A percentile compares a stretch with the other conserved stretches of the same genome.
Evolutionary conservation across 75 land plant species (phyloP).

Genomic region (Cryptomeria japonica): DNA sequence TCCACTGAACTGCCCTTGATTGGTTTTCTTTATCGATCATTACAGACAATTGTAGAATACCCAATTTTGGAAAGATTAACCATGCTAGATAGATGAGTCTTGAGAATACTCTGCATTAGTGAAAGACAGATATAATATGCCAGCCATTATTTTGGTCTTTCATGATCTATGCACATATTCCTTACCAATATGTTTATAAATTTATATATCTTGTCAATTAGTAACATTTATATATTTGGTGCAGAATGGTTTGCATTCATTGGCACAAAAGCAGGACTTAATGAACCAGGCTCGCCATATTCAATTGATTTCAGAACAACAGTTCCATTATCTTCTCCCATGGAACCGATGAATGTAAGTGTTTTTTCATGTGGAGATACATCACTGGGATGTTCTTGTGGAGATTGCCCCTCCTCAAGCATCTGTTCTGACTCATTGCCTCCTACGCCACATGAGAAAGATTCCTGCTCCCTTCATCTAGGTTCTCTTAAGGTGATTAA

Average conservation of each 20-base stretch:
- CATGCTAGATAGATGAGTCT: not conserved
- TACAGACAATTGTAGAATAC: not conserved
- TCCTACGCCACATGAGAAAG: slow-evolving; percentile 40
- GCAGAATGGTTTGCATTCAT: slow-evolving; percentile 91
- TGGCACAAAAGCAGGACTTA: slow-evolving; percentile 58
- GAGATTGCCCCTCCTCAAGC: slow-evolving; percentile 87
- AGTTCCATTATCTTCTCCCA: slow-evolving; percentile 45
- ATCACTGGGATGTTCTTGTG: slow-evolving; percentile 94
- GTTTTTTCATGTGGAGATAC: slow-evolving; percentile 76
- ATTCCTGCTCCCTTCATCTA: slow-evolving; percentile 60
- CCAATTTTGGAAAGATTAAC: not conserved
- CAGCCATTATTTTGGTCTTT: not conserved
- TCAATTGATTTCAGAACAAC: slow-evolving; percentile 53
- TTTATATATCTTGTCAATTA: not conserved
- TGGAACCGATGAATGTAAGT: slow-evolving; percentile 69
- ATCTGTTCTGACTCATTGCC: slow-evolving; percentile 52
- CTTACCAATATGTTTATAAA: not conserved
- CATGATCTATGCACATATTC: not conserved
- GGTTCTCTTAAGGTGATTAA: slow-evolving; percentile 64
- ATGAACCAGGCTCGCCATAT: slow-evolving; percentile 84
- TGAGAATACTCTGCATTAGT: not conserved
- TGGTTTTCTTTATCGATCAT: not conserved
- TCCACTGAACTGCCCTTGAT: not conserved
- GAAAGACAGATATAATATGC: not conserved
- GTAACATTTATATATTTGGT: slow-evolving; percentile 11